phyloP scores from a whole-genome alignment of 345 rosid species.

The Populus alba region DNA sequence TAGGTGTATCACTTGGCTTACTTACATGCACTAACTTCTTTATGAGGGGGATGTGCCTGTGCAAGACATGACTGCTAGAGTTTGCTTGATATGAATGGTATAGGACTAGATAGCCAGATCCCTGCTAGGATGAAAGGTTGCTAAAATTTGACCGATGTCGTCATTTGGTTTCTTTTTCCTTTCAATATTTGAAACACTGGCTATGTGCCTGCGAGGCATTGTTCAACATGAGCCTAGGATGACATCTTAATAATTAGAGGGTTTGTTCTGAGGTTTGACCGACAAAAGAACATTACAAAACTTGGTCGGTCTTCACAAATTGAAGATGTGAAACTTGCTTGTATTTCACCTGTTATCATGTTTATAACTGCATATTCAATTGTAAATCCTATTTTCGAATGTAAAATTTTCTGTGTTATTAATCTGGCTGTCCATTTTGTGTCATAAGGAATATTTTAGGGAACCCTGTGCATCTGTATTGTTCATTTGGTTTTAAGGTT shows the following conservation, averaged over 20 bases:
- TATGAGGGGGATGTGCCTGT: neutral
- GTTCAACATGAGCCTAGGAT: neutral
- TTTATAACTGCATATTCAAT: neutral
- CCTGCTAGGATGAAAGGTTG: neutral
- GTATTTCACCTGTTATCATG: neutral
- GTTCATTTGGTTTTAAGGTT: neutral
- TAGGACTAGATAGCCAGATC: neutral
- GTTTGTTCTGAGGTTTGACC: neutral
- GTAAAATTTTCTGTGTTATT: neutral
- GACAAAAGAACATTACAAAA: neutral
- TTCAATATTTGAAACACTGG: neutral
- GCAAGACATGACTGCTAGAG: neutral
- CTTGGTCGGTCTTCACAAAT: neutral
- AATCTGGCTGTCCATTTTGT: neutral
- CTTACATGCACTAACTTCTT: neutral
- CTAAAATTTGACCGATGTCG: neutral
- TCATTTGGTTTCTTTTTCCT: neutral
- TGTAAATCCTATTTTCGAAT: neutral
- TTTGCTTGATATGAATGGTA: neutral
- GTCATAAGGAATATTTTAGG: neutral
- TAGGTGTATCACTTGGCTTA: neutral
- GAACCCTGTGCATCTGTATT: neutral
- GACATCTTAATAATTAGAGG: neutral
- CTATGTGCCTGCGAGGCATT: neutral
- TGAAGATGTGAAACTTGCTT: neutral